Base-by-base conservation (phyloP, 2,329 filamentous ascomycete genomes). In the Neophaeococcomyces mojaviensis region DNA sequence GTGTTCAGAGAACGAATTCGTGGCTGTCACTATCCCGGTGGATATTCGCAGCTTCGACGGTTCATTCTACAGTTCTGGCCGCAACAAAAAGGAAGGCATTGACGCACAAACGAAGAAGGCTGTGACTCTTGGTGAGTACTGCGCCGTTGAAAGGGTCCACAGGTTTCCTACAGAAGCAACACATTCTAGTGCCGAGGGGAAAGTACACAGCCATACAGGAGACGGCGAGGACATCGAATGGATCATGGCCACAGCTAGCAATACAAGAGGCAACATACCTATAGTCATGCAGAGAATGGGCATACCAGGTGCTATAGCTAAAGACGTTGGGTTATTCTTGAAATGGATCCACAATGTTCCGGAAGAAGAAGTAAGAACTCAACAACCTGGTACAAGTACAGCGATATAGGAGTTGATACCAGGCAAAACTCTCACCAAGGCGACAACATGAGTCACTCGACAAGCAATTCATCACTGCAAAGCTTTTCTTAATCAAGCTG, bases 171-270 rank as follows among this genome's bases (percentile, higher is more conserved):
- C 10, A 16, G 2, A 35, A 13, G 42, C 37, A 28, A 42, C 38
- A 7, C 39, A 35, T 19, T 15, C n/a, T 18, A 18, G 34, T 18
- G 24, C 46, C 39, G 19, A 50, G 47, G 12, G 22, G 20, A 24
- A 20, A n/a, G 16, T 20, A 18, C 39, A 38, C 20, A 16, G 22
- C 13, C 19, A 9, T 9, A 13, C 19, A 18, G 19, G 44, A 55
- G 76, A 3, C 8, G 60, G 56, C 3, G 52, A 49, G 18, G 59
- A 64, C 4, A 71, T 86, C 38, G 80, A 84, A 62, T 92, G 86
- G 86, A 69, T 82, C 48, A 89, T 90, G 83, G 83, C 79, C 7
- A 89, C 85, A 8, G 76, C 81, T 9, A 84, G 80, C 49, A 77
- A 89, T 61, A 85, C 85, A 0, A 72, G 73, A 44, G 86, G 86